Base-by-base conservation (phyloP, 2,329 filamentous ascomycete genomes). In the Monosporascus sp. region DNA sequence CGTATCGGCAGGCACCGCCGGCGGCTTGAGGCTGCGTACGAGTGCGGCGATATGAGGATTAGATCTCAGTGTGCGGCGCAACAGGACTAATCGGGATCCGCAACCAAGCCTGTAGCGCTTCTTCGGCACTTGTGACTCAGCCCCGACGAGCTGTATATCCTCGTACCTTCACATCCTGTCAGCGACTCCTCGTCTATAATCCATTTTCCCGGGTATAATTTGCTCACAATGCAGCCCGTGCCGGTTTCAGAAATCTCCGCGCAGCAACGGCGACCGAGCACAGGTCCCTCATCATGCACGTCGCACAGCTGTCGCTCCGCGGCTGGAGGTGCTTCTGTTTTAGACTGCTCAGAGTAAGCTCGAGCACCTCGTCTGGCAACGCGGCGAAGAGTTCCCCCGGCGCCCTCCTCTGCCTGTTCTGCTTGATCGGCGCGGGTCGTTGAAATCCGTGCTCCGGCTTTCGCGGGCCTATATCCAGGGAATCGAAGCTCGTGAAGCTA, bases 241-340 rank as follows among this genome's bases (percentile, higher is more conserved):
- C 80, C 41, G 74, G 75, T 57, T 74, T 75, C 60, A 77, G 70
- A 70, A 79, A 78, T 60, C 78, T 82, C 56, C 74, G 75, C 17
- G 76, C 78, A 38, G 74, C 72, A 11, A 81, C 53, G 11, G 77
- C 73, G 41, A 85, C 64, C 43, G 74, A 76, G 58, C 76, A 79
- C 31, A 78, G 68, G 60, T 87, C 82, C 48, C 84, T 74, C 80
- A 84, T 84, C 79, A 80, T 85, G 65, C 84, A 86, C 18, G 84
- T 86, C 17, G 81, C 76, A 63, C 84, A 86, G 65, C 81, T 84
- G 37, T 69, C 68, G 57, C 75, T 79, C 3, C 69, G 68, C 15
- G 68, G 62, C 7, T 65, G 68, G 14, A 85, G 63, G 62, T 87
- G 84, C 15, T 75, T 64, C 38, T 72, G 69, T 62, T 75, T 79